phyloP scores from a whole-genome alignment of 176 grass and related monocot genomes.

The Carex pumila region DNA sequence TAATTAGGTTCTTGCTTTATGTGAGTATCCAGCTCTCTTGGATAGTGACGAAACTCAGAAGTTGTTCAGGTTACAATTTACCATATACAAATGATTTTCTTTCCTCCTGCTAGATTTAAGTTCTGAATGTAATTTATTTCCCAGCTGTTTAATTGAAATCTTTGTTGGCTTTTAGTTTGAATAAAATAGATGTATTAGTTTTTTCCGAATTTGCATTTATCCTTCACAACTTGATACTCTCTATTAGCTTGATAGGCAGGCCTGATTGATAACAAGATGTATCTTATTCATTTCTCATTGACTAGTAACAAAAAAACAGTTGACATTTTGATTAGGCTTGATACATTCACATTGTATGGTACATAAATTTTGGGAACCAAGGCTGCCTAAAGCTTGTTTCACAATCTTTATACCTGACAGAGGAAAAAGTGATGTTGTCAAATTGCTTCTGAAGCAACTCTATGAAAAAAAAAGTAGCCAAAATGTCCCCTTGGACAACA shows the following conservation, averaged over 20 bases:
- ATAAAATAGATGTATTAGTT: neutral
- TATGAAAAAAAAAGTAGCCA: too few relatives aligned
- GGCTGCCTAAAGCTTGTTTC: too few relatives aligned
- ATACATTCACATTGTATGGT: too few relatives aligned
- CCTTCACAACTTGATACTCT: neutral
- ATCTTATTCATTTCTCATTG: too few relatives aligned
- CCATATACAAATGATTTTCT: too few relatives aligned
- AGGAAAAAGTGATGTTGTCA: too few relatives aligned
- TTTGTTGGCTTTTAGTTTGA: neutral
- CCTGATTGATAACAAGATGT: neutral
- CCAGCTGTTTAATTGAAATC: neutral
- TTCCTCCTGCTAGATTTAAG: neutral
- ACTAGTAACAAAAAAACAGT: too few relatives aligned
- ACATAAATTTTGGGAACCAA: too few relatives aligned
- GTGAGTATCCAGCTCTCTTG: constrained; percentile 56
- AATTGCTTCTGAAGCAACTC: too few relatives aligned
- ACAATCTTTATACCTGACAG: too few relatives aligned
- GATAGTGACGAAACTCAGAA: constrained; percentile 27
- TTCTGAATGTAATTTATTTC: neutral
- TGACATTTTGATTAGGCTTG: too few relatives aligned
- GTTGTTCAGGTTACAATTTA: constrained; percentile 52
- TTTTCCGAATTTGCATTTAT: neutral
- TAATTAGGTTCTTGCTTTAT: constrained; percentile 59
- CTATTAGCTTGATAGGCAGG: neutral
- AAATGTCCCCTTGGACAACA: too few relatives aligned